Conservation (phyloP, 345 rosid species). For the Populus davidiana region DNA sequence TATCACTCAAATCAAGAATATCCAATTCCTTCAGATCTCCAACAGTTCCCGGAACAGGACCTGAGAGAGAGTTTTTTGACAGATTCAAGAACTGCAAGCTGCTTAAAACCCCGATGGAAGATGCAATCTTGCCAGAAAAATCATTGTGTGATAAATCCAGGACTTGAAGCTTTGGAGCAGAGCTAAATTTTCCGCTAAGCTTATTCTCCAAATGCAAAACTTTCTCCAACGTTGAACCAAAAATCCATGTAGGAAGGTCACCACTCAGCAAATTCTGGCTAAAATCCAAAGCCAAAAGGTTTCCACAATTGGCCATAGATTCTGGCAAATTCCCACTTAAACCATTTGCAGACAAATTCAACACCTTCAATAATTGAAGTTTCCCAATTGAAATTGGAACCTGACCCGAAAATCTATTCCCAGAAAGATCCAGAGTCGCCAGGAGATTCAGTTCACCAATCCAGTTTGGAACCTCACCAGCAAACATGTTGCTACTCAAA, state of each 20-base stretch:
- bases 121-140: slow-evolving; percentile 59
- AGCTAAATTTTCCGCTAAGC: slow-evolving; percentile 25
- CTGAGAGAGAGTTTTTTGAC: slow-evolving; percentile 57
- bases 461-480: slow-evolving; percentile 69
- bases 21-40: slow-evolving; percentile 55
- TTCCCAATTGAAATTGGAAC: slow-evolving; percentile 62
- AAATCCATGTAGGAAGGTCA: slow-evolving; percentile 55
- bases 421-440: slow-evolving; percentile 76
- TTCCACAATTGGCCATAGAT: slow-evolving; percentile 54
- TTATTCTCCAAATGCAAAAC: slow-evolving; percentile 35
- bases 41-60: slow-evolving; percentile 50
- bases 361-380: slow-evolving; percentile 50
- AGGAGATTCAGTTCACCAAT: slow-evolving; percentile 73
- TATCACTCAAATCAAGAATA: slow-evolving; percentile 72
- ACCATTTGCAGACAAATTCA: slow-evolving; percentile 66
- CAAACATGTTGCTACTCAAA: slow-evolving; percentile 51
- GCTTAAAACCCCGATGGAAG: slow-evolving; percentile 42
- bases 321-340: slow-evolving; percentile 59
- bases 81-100: slow-evolving; percentile 58
- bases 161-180: slow-evolving; percentile 49
- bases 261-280: slow-evolving; percentile 70
- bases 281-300: slow-evolving; percentile 57
- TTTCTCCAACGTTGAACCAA: slow-evolving; percentile 33
- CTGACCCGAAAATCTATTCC: slow-evolving; percentile 54
- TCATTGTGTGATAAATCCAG: slow-evolving; percentile 75